Evolutionary conservation across 2,329 filamentous ascomycete species (phyloP), one percentile per base, ranked within the genome.

Genomic region (Aspergillus viridinutans): DNA sequence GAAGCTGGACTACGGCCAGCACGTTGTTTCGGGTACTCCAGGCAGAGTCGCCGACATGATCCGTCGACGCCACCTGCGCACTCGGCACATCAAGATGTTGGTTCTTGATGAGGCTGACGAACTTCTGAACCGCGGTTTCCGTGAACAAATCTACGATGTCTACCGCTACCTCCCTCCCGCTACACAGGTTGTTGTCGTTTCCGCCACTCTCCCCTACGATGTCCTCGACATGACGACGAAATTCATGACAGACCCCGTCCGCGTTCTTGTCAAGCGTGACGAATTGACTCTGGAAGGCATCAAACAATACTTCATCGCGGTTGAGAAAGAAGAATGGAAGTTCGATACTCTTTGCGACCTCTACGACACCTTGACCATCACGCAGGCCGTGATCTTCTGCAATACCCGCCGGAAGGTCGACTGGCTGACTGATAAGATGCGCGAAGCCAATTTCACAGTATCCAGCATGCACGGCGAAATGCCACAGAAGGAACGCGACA

Each of bases 321-420:
- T 97, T 21, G 94, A 99, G 78, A 97, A 97, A 81, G 94, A 99
- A 76, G 94, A 97, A 74, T 99, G 94, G 94, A 99, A 99, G 77
- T 96, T 99, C 67, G 94, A 99, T 74, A 99, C 94, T 2, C 86
- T 99, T 4, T 97, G 92, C 76, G 94, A 99, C 79, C 87, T 99
- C 57, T 99, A 99, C 83, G 94, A 99, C 74, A 97, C 94, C 12
- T 84, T 99, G 48, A 99, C 94, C 55, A 97, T 99, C 72, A 97
- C 94, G 17, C 94, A 97, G 79, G 94, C 94, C 49, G 94, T 99
- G 74, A 99, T 99, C 74, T 99, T 99, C 83, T 99, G 94, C 84
- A 99, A 99, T 78, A 99, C 94, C 6, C 88, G 94, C 65, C 87
- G 94, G 76, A 99, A 99, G 89, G 94, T 99, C 53, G 94, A 99